Evolutionary conservation across 2,329 filamentous ascomycete genomes (phyloP), one percentile per base, ranked within the genome.

Genomic region (Aspergillus latus): DNA sequence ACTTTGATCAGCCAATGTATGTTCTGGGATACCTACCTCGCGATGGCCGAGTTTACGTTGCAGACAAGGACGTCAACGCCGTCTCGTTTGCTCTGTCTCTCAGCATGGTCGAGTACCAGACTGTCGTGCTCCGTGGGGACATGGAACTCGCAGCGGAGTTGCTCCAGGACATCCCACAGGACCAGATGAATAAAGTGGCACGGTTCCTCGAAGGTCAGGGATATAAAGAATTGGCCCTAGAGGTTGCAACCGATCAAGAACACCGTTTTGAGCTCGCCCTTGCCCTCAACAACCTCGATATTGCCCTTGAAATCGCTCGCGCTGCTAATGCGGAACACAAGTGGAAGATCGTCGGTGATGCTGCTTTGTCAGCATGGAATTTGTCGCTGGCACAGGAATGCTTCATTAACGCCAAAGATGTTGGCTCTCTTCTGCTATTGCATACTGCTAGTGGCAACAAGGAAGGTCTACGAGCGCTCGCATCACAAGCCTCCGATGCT

Each of bases 131-230:
- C 15, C 89, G 94, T 56, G 92, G 89, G 50, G 94, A 99, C 66
- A 88, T 97, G 81, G 94, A 97, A 62, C 85, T 90, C 11, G 94
- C 94, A 0, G 87, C 88, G 7, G 92, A 96, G 71, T 82, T 97
- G 61, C 84, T 99, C 13, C 80, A 85, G 4, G 88, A 88, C 16
- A 92, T 99, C 37, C 92, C 93, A 0, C 79, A 86, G n/a, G 90
- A 96, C 62, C 92, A 99, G 74, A 89, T 96, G 74, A 97, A 96
- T 82, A 97, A 97, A 80, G 95, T 99, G 66, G 94, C 94, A 3
- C 88, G 94, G 21, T 99, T 99, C 82, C 82, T 99, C 52, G 94
- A 97, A 74, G 94, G 94, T 2, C 94, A 99, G 75, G 93, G 93
- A 40, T 91, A 96, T 77, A 97, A 97, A 77, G 93, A 97, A 67